phyloP scores from a whole-genome alignment of 2,329 filamentous ascomycete species.

The Aspergillus nomiae region DNA sequence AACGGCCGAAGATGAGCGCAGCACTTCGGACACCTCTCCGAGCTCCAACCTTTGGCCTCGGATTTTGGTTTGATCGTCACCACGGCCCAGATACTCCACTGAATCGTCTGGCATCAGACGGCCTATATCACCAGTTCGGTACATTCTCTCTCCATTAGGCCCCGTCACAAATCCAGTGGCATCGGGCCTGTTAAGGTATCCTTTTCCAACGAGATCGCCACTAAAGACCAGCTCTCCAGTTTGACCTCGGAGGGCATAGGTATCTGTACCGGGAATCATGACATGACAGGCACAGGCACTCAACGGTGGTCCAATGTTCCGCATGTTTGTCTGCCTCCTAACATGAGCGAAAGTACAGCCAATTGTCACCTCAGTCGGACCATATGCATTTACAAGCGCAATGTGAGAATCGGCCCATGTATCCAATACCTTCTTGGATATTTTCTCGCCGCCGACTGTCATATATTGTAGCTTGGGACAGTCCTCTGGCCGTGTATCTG shows the following conservation, averaged over 20 bases:
- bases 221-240: constrained; percentile 33
- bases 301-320: constrained; percentile 35
- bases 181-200: constrained; percentile 33
- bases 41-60: constrained; percentile 80
- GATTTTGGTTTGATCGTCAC: constrained; percentile 82
- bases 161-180: constrained; percentile 24
- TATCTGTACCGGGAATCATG: constrained; percentile 27
- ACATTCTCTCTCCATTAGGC: constrained; percentile 53
- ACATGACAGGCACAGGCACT: constrained; percentile 29
- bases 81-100: constrained; percentile 70
- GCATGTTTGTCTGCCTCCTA: constrained; percentile 24
- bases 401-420: constrained; percentile 31
- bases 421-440: constrained; percentile 34
- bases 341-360: constrained; percentile 34
- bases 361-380: constrained; percentile 39
- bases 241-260: constrained; percentile 28
- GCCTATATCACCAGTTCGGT: constrained; percentile 80
- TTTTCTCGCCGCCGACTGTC: constrained; percentile 40
- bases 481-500: constrained; percentile 23
- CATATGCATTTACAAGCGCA: constrained; percentile 35
- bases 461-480: constrained; percentile 31
- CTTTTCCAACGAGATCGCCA: constrained; percentile 30
- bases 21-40: constrained; percentile 61
- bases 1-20: constrained; percentile 26
- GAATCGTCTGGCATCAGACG: constrained; percentile 74